These are phyloP conservation scores for Aspergillus hancockii DNA, from an alignment of 495 filamentous ascomycete species.

Conservation along the genomic window DNA sequence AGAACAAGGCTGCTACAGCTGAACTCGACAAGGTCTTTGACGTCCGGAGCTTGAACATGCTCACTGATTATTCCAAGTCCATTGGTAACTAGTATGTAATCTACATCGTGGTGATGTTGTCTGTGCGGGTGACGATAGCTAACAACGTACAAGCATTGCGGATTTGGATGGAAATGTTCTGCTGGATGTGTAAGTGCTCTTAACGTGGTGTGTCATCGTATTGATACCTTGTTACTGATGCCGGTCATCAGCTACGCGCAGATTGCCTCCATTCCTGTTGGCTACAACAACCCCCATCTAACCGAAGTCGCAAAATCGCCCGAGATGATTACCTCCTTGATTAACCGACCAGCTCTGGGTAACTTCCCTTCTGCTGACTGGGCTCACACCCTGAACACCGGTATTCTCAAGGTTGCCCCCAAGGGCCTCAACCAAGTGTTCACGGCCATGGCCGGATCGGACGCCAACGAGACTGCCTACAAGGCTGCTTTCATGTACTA, in stretches of 20 bases:
- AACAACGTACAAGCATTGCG: constrained; percentile 61
- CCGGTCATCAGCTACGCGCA: constrained; percentile 69
- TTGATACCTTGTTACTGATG: constrained; percentile 6
- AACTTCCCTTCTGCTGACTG: constrained; percentile 95
- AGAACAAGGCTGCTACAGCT: constrained; percentile 67
- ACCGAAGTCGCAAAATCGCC: constrained; percentile 67
- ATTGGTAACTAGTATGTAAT: constrained; percentile 59
- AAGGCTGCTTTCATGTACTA: constrained; percentile 99
- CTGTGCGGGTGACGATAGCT: constrained; percentile 13
- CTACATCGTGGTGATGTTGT: not conserved
- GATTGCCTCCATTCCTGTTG: constrained; percentile 95
- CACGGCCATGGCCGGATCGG: constrained; percentile 92
- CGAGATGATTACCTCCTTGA: constrained; percentile 79
- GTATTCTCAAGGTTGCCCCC: constrained; percentile 84
- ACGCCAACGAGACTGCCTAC: constrained; percentile 99
- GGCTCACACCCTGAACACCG: constrained; percentile 81
- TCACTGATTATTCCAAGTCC: constrained; percentile 75
- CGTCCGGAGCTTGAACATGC: constrained; percentile 89
- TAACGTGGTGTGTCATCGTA: constrained; percentile 4
- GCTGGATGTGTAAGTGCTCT: constrained; percentile 68
- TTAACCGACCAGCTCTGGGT: constrained; percentile 93
- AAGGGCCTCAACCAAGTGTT: constrained; percentile 94
- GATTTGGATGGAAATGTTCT: constrained; percentile 75
- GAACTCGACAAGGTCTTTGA: constrained; percentile 87
- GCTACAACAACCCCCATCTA: constrained; percentile 92